A percentile compares a stretch with the other conserved stretches of the same genome.
Evolutionary conservation across 2,329 filamentous ascomycete genomes (phyloP).

Genomic region (Ploettnerulaceae sp.): DNA sequence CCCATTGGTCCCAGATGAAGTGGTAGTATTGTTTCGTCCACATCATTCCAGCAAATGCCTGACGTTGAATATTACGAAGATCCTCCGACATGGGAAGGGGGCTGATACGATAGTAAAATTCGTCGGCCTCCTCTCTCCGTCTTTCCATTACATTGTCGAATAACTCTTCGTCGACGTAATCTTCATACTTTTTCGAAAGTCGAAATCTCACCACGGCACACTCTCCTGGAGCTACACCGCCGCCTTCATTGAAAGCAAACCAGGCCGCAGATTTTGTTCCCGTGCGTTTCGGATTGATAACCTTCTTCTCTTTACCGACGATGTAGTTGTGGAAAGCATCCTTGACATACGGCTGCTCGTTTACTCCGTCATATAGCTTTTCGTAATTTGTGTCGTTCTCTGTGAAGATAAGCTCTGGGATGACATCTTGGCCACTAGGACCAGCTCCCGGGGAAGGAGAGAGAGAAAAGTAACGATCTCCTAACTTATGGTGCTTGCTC

Average conservation of each 20-base stretch:
- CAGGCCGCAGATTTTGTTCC: slow-evolving; percentile 90
- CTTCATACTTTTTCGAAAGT: slow-evolving; percentile 68
- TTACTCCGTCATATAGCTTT: slow-evolving; percentile 69
- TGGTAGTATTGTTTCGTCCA: slow-evolving; percentile 98
- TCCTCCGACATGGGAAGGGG: slow-evolving; percentile 92
- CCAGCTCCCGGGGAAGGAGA: slow-evolving; percentile 88
- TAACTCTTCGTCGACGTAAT: slow-evolving; percentile 84
- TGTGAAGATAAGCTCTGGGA: slow-evolving; percentile 83
- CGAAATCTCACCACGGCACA: slow-evolving; percentile 94
- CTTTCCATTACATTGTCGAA: slow-evolving; percentile 89
- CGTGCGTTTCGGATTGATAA: slow-evolving; percentile 71
- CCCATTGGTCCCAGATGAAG: slow-evolving; percentile 98
- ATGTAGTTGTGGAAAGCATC: slow-evolving; percentile 91
- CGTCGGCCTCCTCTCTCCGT: slow-evolving; percentile 83
- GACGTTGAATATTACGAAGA: slow-evolving; percentile 87
- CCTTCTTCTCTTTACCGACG: slow-evolving; percentile 72
- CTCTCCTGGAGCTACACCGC: slow-evolving; percentile 82
- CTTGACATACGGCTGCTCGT: slow-evolving; percentile 82
- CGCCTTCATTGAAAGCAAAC: slow-evolving; percentile 86
- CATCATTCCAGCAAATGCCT: slow-evolving; percentile 94
- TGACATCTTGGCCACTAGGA: slow-evolving; percentile 71
- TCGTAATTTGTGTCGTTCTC: slow-evolving; percentile 93
- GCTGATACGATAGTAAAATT: slow-evolving; percentile 92
- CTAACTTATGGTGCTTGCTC: slow-evolving; percentile 75
- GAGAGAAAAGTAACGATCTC: slow-evolving; percentile 76